Percentiles rank a stretch among this genome's conserved stretches.
phyloP scores from a whole-genome alignment of 2,329 filamentous ascomycete species.

The Penicillium sp. region DNA sequence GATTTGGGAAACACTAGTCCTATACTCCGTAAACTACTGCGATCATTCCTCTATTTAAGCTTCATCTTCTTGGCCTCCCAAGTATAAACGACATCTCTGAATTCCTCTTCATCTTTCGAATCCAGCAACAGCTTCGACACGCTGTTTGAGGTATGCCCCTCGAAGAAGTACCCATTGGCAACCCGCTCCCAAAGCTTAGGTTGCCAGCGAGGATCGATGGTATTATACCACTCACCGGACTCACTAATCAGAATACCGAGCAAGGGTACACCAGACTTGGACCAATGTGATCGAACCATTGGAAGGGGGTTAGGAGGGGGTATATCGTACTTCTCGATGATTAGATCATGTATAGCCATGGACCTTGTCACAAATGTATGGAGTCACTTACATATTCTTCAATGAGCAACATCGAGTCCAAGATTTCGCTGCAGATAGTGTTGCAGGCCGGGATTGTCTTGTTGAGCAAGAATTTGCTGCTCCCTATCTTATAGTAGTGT shows the following conservation, averaged over 20 bases:
- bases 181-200: background rate
- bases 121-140: background rate
- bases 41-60: background rate
- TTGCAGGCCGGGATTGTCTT: background rate
- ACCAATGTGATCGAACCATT: background rate
- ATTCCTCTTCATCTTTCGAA: background rate
- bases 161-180: background rate
- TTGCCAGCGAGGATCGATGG: background rate
- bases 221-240: background rate
- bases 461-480: background rate
- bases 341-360: background rate
- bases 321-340: background rate
- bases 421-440: background rate
- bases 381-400: background rate
- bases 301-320: background rate
- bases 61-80: background rate
- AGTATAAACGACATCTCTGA: background rate
- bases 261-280: background rate
- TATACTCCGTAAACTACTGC: background rate
- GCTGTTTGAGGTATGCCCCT: background rate
- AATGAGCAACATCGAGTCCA: background rate
- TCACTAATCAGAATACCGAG: background rate
- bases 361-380: background rate
- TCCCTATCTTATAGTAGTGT: background rate
- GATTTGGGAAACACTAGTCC: background rate